Percentiles rank a stretch among this genome's conserved stretches.
phyloP scores from a whole-genome alignment of 495 filamentous ascomycete species.

The Neurospora sp. region DNA sequence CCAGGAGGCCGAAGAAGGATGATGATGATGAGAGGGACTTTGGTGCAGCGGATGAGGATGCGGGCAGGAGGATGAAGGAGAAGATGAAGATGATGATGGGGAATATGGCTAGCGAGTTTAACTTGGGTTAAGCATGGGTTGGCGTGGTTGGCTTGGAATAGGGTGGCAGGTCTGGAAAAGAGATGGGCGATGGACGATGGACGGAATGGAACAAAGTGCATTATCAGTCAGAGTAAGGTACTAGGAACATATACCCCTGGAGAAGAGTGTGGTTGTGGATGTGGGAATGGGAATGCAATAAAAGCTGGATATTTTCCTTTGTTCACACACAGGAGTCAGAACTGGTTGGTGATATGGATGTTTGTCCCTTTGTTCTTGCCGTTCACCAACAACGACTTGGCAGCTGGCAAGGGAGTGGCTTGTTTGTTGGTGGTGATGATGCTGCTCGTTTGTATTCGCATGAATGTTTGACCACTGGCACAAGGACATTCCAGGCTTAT shows the following conservation, averaged over 20 bases:
- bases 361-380: too few species aligned
- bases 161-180: too few species aligned
- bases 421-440: background rate
- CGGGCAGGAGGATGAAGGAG: conserved; percentile 61
- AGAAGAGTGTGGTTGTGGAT: background rate
- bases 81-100: conserved; percentile 71
- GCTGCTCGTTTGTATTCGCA: background rate
- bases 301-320: background rate
- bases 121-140: conserved; percentile 53
- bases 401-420: background rate
- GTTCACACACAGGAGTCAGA: background rate
- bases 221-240: background rate
- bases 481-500: background rate
- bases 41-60: conserved; percentile 47
- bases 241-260: background rate
- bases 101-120: conserved; percentile 70
- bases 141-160: background rate
- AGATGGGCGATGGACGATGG: background rate
- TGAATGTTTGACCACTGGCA: background rate
- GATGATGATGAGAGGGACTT: conserved; percentile 28
- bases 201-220: background rate
- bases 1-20: conserved; percentile 10
- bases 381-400: background rate
- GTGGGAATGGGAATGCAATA: background rate
- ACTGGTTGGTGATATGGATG: background rate